These are phyloP conservation scores for Talaromyces verruculosus DNA, from an alignment of 2,329 filamentous ascomycete species.

Conservation along the genomic window DNA sequence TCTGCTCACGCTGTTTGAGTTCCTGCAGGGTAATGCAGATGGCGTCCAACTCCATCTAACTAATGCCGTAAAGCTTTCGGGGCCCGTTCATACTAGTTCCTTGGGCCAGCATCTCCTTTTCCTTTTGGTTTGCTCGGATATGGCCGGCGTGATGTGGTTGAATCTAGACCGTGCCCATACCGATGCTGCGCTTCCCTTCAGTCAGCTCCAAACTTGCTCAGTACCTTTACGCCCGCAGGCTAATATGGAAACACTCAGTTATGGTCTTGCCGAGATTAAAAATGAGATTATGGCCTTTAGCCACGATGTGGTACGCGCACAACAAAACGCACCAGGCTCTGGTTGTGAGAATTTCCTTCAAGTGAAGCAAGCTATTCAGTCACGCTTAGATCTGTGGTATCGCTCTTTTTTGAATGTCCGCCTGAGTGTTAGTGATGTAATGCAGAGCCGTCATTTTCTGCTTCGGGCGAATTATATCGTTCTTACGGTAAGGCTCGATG, in stretches of 20 bases:
- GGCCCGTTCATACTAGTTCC: background rate
- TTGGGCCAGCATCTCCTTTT: background rate
- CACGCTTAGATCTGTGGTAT: background rate
- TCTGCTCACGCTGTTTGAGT: constrained; percentile 8
- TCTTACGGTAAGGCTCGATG: background rate
- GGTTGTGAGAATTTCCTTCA: background rate
- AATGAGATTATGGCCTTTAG: background rate
- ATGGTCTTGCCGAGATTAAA: background rate
- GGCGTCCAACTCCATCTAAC: background rate
- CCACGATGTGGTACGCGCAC: background rate
- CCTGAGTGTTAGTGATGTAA: background rate
- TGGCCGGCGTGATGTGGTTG: background rate
- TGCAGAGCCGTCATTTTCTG: background rate
- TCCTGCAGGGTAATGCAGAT: constrained; percentile 9
- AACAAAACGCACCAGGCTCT: background rate
- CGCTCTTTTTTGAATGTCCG: background rate
- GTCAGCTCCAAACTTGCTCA: background rate
- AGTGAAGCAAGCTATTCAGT: background rate
- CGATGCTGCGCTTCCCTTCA: background rate
- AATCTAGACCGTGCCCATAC: constrained; percentile 1
- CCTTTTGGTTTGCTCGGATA: background rate
- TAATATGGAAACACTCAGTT: background rate
- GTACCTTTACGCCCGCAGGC: background rate
- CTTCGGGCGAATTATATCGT: background rate
- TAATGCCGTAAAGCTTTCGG: background rate